Evolutionary conservation across 2,329 filamentous ascomycete genomes (phyloP).

Genomic region (Myotisia sp.): DNA sequence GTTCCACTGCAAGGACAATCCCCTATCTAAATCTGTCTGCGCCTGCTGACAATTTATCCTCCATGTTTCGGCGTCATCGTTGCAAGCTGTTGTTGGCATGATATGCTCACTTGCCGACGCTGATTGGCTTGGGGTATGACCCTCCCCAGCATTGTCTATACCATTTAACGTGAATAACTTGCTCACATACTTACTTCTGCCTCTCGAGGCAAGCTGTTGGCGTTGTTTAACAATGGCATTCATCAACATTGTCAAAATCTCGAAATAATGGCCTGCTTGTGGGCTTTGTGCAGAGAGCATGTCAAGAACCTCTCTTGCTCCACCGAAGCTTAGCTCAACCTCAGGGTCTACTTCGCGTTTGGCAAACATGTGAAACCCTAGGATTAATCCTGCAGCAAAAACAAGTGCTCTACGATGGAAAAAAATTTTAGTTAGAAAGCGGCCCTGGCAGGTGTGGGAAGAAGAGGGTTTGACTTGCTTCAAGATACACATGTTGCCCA

Average conservation of each 20-base stretch:
- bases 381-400: conserved; percentile 43
- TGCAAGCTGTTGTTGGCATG: background rate
- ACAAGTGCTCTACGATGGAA: conserved; percentile 33
- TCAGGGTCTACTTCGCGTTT: conserved; percentile 33
- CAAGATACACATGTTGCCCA: conserved; percentile 45
- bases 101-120: conserved; percentile 5
- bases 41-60: background rate
- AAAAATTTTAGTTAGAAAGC: conserved; percentile 3
- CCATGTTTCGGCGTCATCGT: background rate
- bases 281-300: conserved; percentile 37
- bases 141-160: conserved; percentile 12
- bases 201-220: conserved; percentile 17
- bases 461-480: conserved; percentile 25
- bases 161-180: conserved; percentile 23
- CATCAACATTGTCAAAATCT: conserved; percentile 38
- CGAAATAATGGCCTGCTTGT: conserved; percentile 44
- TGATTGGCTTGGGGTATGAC: no score
- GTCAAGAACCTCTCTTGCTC: conserved; percentile 37
- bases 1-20: conserved; percentile 18
- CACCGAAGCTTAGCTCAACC: conserved; percentile 37
- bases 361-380: conserved; percentile 44
- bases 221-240: conserved; percentile 34
- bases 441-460: background rate
- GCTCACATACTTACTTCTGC: conserved; percentile 23
- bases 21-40: conserved; percentile 13